Evolutionary conservation across 495 filamentous ascomycete species (phyloP).

Genomic region (Daldinia childiae): DNA sequence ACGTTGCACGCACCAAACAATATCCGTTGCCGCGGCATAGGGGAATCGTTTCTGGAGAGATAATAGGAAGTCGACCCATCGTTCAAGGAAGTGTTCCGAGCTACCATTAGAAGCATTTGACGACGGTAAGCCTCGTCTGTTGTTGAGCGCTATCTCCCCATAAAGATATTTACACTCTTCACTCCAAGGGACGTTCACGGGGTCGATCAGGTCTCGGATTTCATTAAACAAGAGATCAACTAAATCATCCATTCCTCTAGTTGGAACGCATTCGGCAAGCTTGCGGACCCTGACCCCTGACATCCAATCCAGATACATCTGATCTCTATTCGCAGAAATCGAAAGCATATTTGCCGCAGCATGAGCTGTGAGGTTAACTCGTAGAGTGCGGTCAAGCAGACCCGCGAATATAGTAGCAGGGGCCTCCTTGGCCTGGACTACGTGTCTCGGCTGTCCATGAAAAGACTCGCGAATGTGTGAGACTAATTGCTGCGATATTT

Average conservation of each 20-base stretch:
- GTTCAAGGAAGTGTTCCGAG: constrained; percentile 74
- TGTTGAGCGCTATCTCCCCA: constrained; percentile 59
- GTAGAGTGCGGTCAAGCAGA: constrained; percentile 81
- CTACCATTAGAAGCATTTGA: constrained; percentile 41
- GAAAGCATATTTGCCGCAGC: constrained; percentile 81
- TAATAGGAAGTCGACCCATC: constrained; percentile 83
- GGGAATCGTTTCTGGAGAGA: constrained; percentile 80
- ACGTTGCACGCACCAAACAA: constrained; percentile 74
- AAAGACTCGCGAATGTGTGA: constrained; percentile 82
- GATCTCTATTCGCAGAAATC: constrained; percentile 75
- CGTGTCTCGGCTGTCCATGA: constrained; percentile 80
- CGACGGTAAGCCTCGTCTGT: constrained; percentile 40
- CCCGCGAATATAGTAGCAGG: constrained; percentile 90
- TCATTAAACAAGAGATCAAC: constrained; percentile 78
- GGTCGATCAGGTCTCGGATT: constrained; percentile 74
- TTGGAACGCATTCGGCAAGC: constrained; percentile 68
- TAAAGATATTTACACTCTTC: constrained; percentile 64
- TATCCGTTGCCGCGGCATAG: constrained; percentile 68
- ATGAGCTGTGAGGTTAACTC: constrained; percentile 91
- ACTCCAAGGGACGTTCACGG: constrained; percentile 64
- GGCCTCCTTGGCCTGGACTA: constrained; percentile 82
- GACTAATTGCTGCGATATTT: constrained; percentile 81
- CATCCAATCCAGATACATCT: constrained; percentile 95
- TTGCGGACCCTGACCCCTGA: constrained; percentile 76
- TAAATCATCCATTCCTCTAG: constrained; percentile 71